A percentile compares a stretch with the other conserved stretches of the same genome.
These are phyloP conservation scores for Colletotrichum sojae DNA, from an alignment of 2,329 filamentous ascomycete genomes.

Conservation along the genomic window DNA sequence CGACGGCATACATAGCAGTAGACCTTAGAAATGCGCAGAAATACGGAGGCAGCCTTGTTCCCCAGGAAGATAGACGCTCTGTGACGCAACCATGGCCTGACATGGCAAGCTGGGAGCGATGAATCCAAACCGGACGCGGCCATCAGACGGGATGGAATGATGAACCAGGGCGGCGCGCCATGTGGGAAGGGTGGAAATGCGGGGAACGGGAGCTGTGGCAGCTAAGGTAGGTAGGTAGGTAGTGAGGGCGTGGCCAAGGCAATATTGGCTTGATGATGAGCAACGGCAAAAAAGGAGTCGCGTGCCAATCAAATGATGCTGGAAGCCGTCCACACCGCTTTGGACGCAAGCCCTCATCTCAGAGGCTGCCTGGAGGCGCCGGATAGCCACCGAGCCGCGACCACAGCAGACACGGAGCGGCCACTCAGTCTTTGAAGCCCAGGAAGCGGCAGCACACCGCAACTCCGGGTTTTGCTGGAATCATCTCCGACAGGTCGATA, in stretches of 20 bases:
- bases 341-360: constrained; percentile 2
- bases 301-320: constrained; percentile 12
- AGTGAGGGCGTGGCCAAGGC: not conserved
- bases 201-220: constrained; percentile 28
- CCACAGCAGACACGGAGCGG: constrained; percentile 12
- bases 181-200: constrained; percentile 34
- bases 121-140: constrained; percentile 5
- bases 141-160: constrained; percentile 18
- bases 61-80: not conserved
- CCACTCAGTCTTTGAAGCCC: constrained; percentile 5
- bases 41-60: not conserved
- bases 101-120: not conserved
- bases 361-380: constrained; percentile 15
- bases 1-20: not conserved
- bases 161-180: constrained; percentile 12
- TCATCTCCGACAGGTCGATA: constrained; percentile 12
- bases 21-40: not conserved
- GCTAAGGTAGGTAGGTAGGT: constrained; percentile 15
- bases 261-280: constrained; percentile 20
- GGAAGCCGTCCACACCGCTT: constrained; percentile 14
- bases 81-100: constrained; percentile 21
- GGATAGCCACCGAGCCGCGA: constrained; percentile 27
- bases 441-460: constrained; percentile 22
- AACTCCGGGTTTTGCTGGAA: constrained; percentile 9
- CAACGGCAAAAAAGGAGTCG: not conserved